These are phyloP conservation scores for Yamadazyma mexicana DNA, from an alignment of 1,139 yeast species.

Conservation along the genomic window DNA sequence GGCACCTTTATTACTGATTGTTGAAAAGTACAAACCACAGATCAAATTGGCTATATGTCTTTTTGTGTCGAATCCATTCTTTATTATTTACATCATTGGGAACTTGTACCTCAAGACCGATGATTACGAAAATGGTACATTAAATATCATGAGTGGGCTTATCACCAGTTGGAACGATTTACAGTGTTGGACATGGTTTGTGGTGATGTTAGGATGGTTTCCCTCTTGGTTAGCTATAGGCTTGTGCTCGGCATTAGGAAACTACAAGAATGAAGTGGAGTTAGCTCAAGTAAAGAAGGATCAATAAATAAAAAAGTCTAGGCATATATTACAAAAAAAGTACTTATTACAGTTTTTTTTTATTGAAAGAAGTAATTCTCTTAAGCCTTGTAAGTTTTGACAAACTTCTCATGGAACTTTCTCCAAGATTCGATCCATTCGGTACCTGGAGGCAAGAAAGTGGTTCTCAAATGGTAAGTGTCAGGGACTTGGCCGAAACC, in stretches of 20 bases:
- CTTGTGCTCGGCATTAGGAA: conserved; percentile 30
- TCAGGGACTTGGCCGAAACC: conserved; percentile 94
- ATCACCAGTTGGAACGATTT: conserved; percentile 66
- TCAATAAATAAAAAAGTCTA: conserved; percentile 9
- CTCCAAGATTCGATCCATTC: conserved; percentile 83
- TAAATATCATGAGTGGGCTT: conserved; percentile 47
- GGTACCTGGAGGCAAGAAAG: conserved; percentile 92
- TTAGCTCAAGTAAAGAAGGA: conserved; percentile 11
- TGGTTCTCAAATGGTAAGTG: conserved; percentile 90
- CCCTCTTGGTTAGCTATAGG: conserved; percentile 74
- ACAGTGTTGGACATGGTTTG: conserved; percentile 87
- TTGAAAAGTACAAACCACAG: conserved; percentile 18
- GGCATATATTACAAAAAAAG: too few relatives aligned
- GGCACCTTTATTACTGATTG: conserved; percentile 11
- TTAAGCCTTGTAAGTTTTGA: conserved; percentile 52
- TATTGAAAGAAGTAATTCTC: too few relatives aligned
- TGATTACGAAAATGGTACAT: conserved; percentile 28
- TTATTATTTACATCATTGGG: conserved; percentile 37
- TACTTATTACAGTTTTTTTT: too few relatives aligned
- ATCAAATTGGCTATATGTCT: conserved; percentile 35
- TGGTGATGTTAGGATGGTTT: conserved; percentile 73
- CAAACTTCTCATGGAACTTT: conserved; percentile 71
- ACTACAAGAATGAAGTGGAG: conserved; percentile 17
- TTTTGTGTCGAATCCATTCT: conserved; percentile 56
- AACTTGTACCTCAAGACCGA: conserved; percentile 23